These are phyloP conservation scores for Paracamarosporium sp. DNA, from an alignment of 2,329 filamentous ascomycete species.

Conservation along the genomic window DNA sequence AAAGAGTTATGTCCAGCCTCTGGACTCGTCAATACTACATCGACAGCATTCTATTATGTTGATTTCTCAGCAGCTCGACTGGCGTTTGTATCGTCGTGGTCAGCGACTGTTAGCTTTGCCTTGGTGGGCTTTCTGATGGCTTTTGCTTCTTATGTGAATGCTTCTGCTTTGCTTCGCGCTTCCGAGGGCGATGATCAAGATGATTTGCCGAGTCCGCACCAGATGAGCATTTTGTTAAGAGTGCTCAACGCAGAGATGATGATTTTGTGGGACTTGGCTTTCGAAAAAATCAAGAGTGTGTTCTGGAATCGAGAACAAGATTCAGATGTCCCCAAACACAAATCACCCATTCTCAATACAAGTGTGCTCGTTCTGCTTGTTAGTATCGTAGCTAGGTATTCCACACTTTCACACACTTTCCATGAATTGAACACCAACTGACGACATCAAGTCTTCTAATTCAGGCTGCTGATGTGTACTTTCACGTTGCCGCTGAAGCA, in stretches of 20 bases:
- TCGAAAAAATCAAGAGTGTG: slow-evolving; percentile 2
- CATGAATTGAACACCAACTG: neutral
- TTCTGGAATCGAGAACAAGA: slow-evolving; percentile 11
- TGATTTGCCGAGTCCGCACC: slow-evolving; percentile 14
- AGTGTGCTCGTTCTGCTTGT: slow-evolving; percentile 9
- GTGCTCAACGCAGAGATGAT: slow-evolving; percentile 21
- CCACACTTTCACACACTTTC: neutral
- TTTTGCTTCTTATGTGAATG: slow-evolving; percentile 13
- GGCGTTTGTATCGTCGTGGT: slow-evolving; percentile 20
- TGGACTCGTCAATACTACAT: slow-evolving; percentile 4
- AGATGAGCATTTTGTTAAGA: slow-evolving; percentile 14
- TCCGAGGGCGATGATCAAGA: slow-evolving; percentile 7
- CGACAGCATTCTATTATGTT: slow-evolving; percentile 11
- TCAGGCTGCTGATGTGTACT: slow-evolving; percentile 20
- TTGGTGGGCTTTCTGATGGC: slow-evolving; percentile 17
- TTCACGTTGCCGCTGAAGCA: slow-evolving; percentile 18
- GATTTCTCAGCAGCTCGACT: slow-evolving; percentile 17
- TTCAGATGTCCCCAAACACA: neutral
- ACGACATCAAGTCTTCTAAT: slow-evolving; percentile 15
- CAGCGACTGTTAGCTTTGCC: slow-evolving; percentile 19
- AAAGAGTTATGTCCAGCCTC: slow-evolving; percentile 14
- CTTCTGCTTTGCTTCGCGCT: slow-evolving; percentile 6
- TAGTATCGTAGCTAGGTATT: slow-evolving; percentile 14
- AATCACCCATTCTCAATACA: slow-evolving; percentile 6
- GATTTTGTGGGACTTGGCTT: slow-evolving; percentile 9